These are phyloP conservation scores for Candida suzukii DNA, from an alignment of 805 yeast species.

Conservation along the genomic window DNA sequence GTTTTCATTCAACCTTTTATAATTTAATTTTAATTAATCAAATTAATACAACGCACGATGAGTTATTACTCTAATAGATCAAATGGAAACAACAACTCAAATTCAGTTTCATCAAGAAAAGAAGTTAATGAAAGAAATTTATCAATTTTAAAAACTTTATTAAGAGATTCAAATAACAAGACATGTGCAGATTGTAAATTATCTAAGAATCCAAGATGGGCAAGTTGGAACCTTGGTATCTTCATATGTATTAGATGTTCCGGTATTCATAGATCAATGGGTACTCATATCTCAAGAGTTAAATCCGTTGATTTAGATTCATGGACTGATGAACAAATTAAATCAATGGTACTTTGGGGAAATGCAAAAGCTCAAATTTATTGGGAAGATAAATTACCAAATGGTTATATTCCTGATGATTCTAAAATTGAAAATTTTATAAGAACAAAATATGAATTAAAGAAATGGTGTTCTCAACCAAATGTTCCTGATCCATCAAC, in stretches of 20 bases:
- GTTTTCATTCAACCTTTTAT: no score
- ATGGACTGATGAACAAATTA: conserved; percentile 92
- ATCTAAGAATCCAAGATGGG: conserved; percentile 93
- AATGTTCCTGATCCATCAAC: conserved; percentile 55
- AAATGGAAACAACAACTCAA: neutral
- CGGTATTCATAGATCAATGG: conserved; percentile 92
- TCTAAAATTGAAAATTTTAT: conserved; percentile 84
- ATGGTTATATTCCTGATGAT: conserved; percentile 68
- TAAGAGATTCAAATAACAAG: conserved; percentile 72
- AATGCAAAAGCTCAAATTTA: conserved; percentile 68
- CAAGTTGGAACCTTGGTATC: conserved; percentile 91
- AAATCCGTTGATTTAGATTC: conserved; percentile 92
- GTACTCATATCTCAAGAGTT: conserved; percentile 90
- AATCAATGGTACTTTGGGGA: conserved; percentile 80
- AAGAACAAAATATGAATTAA: conserved; percentile 84
- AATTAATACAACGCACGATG: no score
- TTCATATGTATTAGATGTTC: conserved; percentile 93
- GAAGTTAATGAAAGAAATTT: conserved; percentile 43
- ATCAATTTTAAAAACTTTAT: conserved; percentile 64
- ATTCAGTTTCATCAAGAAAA: conserved; percentile 3
- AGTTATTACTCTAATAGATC: conserved; percentile 1
- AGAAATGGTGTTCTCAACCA: conserved; percentile 70
- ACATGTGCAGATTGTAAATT: conserved; percentile 89
- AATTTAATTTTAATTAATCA: no score
- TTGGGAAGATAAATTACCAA: conserved; percentile 81